Evolutionary conservation across 345 rosid genomes (phyloP).

Genomic region (Camelina laxa): DNA sequence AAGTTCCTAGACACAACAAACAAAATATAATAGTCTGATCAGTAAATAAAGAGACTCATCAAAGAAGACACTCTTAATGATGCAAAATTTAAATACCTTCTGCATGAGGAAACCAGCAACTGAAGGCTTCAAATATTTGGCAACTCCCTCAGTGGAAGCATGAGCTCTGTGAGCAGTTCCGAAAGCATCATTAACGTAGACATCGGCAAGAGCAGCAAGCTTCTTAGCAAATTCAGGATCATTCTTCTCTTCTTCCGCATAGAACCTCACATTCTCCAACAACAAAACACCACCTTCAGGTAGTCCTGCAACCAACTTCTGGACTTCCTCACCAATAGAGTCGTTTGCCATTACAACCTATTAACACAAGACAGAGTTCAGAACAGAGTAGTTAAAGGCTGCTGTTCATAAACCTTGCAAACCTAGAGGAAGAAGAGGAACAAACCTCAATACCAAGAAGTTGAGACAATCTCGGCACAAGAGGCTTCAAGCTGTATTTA

Average conservation of each 20-base stretch:
- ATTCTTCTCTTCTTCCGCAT: slow-evolving; percentile 95
- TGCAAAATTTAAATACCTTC: slow-evolving; percentile 53
- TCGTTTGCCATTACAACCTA: slow-evolving; percentile 86
- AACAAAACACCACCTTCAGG: slow-evolving; percentile 91
- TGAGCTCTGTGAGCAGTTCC: slow-evolving; percentile 99
- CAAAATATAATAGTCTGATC: neutral
- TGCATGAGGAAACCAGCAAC: slow-evolving; percentile 97
- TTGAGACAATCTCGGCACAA: slow-evolving; percentile 81
- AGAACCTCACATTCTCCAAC: slow-evolving; percentile 90
- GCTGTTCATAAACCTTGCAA: neutral
- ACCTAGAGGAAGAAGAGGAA: neutral
- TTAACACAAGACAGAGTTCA: neutral
- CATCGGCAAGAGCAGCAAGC: slow-evolving; percentile 89
- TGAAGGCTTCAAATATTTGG: slow-evolving; percentile 86
- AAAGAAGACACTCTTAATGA: neutral
- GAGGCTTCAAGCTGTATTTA: slow-evolving; percentile 89
- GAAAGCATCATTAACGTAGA: slow-evolving; percentile 93
- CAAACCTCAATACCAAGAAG: slow-evolving; percentile 86
- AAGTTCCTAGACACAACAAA: slow-evolving; percentile 59
- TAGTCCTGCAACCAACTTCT: slow-evolving; percentile 77
- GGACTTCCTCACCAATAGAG: slow-evolving; percentile 91
- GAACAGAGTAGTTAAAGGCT: neutral
- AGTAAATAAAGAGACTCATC: neutral
- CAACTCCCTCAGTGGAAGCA: slow-evolving; percentile 96
- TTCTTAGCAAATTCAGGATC: slow-evolving; percentile 92